These are phyloP conservation scores for Filobasidium wieringae DNA, from an alignment of 768 basidiomycete species.

Conservation along the genomic window DNA sequence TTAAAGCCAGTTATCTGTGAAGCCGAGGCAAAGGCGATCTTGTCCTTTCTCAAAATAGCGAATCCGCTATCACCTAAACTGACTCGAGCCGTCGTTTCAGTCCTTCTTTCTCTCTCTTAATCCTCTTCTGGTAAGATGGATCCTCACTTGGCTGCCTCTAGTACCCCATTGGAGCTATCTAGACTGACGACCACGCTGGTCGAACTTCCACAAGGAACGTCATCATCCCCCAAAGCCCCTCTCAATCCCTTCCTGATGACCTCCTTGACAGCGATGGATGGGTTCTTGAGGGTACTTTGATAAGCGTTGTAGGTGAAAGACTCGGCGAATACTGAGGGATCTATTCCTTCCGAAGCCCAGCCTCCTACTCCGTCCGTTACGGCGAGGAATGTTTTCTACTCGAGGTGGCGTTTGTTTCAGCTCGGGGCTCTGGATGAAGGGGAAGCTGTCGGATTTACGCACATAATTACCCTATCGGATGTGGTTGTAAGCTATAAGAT, in stretches of 20 bases:
- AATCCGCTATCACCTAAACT: conserved; percentile 39
- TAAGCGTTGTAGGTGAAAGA: conserved; percentile 66
- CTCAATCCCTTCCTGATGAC: conserved; percentile 30
- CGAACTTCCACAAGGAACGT: conserved; percentile 28
- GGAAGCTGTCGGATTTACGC: background rate
- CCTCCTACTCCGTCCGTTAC: conserved; percentile 90
- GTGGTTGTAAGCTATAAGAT: background rate
- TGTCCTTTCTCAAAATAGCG: conserved; percentile 29
- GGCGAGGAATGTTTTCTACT: conserved; percentile 45
- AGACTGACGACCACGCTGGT: conserved; percentile 13
- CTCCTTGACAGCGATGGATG: conserved; percentile 16
- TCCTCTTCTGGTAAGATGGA: background rate
- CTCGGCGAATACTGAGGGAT: conserved; percentile 83
- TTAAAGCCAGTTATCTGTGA: conserved; percentile 37
- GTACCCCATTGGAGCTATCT: conserved; percentile 14
- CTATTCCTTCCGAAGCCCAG: conserved; percentile 71
- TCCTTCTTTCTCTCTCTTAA: background rate
- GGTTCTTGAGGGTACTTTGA: conserved; percentile 10
- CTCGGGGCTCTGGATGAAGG: background rate
- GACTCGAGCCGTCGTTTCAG: background rate
- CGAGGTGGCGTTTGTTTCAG: background rate
- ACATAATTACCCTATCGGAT: background rate
- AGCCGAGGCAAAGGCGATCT: conserved; percentile 22
- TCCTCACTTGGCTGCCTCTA: conserved; percentile 43
- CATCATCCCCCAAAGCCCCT: conserved; percentile 24